phyloP scores from a whole-genome alignment of 768 basidiomycete genomes.

The Crepidotus variabilis region DNA sequence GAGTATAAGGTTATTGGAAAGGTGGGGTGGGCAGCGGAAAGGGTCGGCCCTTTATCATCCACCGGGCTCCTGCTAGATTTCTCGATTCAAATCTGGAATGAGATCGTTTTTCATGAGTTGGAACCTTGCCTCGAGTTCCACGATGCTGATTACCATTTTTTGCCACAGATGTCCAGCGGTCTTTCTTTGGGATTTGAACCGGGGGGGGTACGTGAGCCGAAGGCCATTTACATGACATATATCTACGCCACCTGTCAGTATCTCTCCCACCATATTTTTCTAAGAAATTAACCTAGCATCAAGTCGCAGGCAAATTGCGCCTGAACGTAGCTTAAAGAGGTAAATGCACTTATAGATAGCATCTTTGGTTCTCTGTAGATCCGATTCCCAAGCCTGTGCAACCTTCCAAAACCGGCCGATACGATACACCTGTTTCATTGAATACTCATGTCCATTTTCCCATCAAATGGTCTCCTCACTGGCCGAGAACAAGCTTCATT shows the following conservation, averaged over 20 bases:
- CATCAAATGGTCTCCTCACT: background rate
- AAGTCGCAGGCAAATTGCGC: constrained; percentile 17
- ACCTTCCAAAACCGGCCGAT: constrained; percentile 5
- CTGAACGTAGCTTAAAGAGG: constrained; percentile 19
- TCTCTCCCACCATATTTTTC: constrained; percentile 25
- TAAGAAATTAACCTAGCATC: constrained; percentile 15
- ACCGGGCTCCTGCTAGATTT: constrained; percentile 25
- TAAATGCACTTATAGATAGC: constrained; percentile 5
- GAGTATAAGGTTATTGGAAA: constrained; percentile 57
- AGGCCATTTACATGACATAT: constrained; percentile 38
- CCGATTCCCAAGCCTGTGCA: constrained; percentile 14
- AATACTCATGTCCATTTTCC: constrained; percentile 9
- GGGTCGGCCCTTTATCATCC: constrained; percentile 41
- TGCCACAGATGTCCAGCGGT: constrained; percentile 37
- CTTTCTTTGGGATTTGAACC: constrained; percentile 30
- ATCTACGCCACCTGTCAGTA: constrained; percentile 39
- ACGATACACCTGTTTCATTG: background rate
- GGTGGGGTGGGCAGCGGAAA: constrained; percentile 40
- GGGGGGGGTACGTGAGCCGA: constrained; percentile 38
- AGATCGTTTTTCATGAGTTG: constrained; percentile 33
- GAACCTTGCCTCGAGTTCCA: constrained; percentile 25
- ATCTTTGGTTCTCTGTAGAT: constrained; percentile 15
- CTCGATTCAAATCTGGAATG: constrained; percentile 36
- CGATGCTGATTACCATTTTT: constrained; percentile 17
- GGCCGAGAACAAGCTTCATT: constrained; percentile 16